Evolutionary conservation across 1,284 basidiomycete species (phyloP), one percentile per base, ranked within the genome.

Genomic region (Mixia osmundae): DNA sequence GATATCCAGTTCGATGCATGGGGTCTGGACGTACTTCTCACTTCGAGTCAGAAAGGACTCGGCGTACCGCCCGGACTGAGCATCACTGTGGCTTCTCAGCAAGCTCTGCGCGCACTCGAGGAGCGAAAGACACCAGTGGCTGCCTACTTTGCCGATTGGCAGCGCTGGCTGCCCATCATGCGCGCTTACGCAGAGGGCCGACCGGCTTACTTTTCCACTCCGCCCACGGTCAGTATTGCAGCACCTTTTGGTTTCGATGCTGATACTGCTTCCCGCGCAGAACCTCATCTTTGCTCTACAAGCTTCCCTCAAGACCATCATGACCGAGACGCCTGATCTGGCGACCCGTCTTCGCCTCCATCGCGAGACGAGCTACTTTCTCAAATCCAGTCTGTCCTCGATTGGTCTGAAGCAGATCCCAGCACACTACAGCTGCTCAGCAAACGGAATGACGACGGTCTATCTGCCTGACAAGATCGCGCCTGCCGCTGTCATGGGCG

Each of bases 21-120:
- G 91, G 72, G 69, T 19, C 65, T 97, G 40, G 91, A 97, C 50
- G 69, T 60, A 27, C 43, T 47, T 9, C 18, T 27, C 35, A 10
- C 94, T 36, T 91, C 85, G 9, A 78, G 76, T 40, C 89, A 97
- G 58, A 97, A 97, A 58, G 89, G 91, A 33, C 68, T 97, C 20
- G 79, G 87, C 28, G 72, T 73, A 6, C 91, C 91, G n/a, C 87
- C 89, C 12, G 89, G 89, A 37, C 63, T 97, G 25, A 79, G 77
- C 52, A 70, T 97, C 45, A 61, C 89, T 39, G 65, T 78, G 31
- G 82, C 75, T 3, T 79, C 76, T 52, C 65, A 72, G 50, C 68
- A 69, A 44, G 87, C 91, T 4, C 61, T 97, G 46, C 64, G 70
- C 51, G 71, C 71, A 5, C 71, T 72, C 38, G 66, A 80, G 52